Evolutionary conservation across 1,139 yeast genomes (phyloP).

Genomic region (Wickerhamomyces sp.): DNA sequence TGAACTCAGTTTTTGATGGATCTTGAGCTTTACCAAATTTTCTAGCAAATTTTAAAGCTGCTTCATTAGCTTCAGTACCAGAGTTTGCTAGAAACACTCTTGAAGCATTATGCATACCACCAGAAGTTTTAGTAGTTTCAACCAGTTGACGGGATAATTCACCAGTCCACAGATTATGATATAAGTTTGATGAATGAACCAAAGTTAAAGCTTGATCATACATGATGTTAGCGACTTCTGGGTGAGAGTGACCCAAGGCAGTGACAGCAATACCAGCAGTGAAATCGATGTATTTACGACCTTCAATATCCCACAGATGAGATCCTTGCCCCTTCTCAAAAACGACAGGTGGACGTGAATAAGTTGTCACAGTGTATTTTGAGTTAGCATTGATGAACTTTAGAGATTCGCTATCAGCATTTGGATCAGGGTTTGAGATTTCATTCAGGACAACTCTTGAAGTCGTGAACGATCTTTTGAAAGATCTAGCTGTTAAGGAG

Average conservation of each 20-base stretch:
- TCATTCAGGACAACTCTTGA: conserved; percentile 3
- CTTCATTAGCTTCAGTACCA: conserved; percentile 97
- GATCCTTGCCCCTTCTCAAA: conserved; percentile 72
- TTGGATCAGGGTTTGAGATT: conserved; percentile 11
- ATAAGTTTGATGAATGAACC: conserved; percentile 81
- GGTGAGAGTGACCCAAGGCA: conserved; percentile 83
- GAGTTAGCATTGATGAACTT: conserved; percentile 35
- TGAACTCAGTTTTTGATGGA: conserved; percentile 63
- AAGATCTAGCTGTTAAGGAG: not conserved
- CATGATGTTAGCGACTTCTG: conserved; percentile 64
- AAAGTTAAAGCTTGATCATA: conserved; percentile 67
- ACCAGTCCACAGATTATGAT: conserved; percentile 80
- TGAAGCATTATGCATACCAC: conserved; percentile 78
- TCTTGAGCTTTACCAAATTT: conserved; percentile 61
- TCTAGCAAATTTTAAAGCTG: conserved; percentile 93
- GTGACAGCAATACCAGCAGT: conserved; percentile 97
- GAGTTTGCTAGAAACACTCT: conserved; percentile 88
- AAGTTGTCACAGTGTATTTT: conserved; percentile 74
- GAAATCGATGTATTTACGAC: conserved; percentile 78
- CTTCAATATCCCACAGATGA: conserved; percentile 69
- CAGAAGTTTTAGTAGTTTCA: conserved; percentile 58
- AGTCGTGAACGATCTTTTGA: conserved; percentile 9
- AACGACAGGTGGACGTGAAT: conserved; percentile 72
- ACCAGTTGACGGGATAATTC: conserved; percentile 70
- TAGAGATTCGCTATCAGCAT: conserved; percentile 22